Percentiles rank a stretch among this genome's conserved stretches.
Conservation (phyloP, 2,329 filamentous ascomycete species). For the Emmonsiellopsis sp. region DNA sequence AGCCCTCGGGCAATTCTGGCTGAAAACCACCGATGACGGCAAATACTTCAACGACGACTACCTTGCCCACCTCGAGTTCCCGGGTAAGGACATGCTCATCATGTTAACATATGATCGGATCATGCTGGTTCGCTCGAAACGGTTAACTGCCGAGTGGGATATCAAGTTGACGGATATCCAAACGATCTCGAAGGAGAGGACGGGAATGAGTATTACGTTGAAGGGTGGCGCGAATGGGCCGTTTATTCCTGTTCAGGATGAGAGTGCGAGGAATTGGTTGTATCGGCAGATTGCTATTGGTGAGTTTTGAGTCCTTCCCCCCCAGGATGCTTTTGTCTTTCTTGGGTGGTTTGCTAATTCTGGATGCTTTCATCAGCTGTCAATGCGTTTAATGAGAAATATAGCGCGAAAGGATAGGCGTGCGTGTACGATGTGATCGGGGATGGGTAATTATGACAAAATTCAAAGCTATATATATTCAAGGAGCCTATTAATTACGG, state of each 20-base stretch:
- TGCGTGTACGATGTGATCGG: too few species aligned
- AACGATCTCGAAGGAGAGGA: slow-evolving; percentile 93
- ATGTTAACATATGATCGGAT: slow-evolving; percentile 85
- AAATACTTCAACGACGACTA: slow-evolving; percentile 98
- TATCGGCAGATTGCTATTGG: slow-evolving; percentile 56
- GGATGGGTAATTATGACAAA: too few species aligned
- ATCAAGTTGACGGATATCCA: slow-evolving; percentile 92
- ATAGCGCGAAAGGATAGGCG: slow-evolving; percentile 49
- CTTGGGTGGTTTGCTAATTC: not conserved
- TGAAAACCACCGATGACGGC: slow-evolving; percentile 95
- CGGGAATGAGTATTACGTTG: slow-evolving; percentile 78
- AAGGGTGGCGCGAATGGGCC: slow-evolving; percentile 89
- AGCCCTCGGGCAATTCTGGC: slow-evolving; percentile 94
- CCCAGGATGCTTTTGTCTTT: not conserved
- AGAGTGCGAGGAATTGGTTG: slow-evolving; percentile 61
- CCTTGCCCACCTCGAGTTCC: slow-evolving; percentile 89
- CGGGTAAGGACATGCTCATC: slow-evolving; percentile 76
- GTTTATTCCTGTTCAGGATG: slow-evolving; percentile 88
- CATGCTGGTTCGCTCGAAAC: slow-evolving; percentile 79
- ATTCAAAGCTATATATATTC: too few species aligned
- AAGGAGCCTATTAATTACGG: too few species aligned
- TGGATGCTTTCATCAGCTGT: slow-evolving; percentile 36
- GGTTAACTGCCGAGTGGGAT: slow-evolving; percentile 87
- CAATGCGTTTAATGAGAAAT: slow-evolving; percentile 59
- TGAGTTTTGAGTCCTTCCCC: slow-evolving; percentile 20